These are phyloP conservation scores for Penicillium lagena DNA, from an alignment of 495 filamentous ascomycete species.

Conservation along the genomic window DNA sequence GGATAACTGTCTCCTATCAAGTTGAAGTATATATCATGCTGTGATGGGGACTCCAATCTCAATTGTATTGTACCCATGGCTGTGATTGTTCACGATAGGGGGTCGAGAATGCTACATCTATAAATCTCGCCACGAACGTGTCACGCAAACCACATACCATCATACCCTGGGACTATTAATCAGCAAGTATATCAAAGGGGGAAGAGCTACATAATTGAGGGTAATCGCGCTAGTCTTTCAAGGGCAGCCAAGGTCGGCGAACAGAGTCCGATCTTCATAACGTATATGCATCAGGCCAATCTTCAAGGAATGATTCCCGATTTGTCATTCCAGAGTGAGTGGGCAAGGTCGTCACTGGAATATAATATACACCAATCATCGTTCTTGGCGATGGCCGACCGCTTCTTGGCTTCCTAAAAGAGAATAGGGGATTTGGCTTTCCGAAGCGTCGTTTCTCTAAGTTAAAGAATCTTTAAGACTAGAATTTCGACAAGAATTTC, in stretches of 20 bases:
- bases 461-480: too few species aligned
- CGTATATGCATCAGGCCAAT: too few species aligned
- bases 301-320: too few species aligned
- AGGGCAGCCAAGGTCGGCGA: background rate
- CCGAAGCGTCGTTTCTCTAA: background rate
- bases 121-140: background rate
- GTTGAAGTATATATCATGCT: slow-evolving; percentile 5
- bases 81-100: background rate
- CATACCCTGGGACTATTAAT: background rate
- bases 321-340: too few species aligned
- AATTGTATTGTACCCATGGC: slow-evolving; percentile 1
- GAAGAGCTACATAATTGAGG: background rate
- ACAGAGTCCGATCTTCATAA: background rate
- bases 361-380: too few species aligned
- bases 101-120: background rate
- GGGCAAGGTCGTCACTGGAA: too few species aligned
- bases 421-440: background rate
- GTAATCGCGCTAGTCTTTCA: background rate
- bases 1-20: slow-evolving; percentile 5
- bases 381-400: background rate
- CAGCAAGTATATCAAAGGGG: background rate
- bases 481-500: too few species aligned
- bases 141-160: background rate
- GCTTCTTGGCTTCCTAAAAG: background rate
- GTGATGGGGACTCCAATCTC: slow-evolving; percentile 2